A percentile compares a stretch with the other conserved stretches of the same genome.
Conservation (phyloP, 768 basidiomycete genomes). For the Pleurotus sapidus region DNA sequence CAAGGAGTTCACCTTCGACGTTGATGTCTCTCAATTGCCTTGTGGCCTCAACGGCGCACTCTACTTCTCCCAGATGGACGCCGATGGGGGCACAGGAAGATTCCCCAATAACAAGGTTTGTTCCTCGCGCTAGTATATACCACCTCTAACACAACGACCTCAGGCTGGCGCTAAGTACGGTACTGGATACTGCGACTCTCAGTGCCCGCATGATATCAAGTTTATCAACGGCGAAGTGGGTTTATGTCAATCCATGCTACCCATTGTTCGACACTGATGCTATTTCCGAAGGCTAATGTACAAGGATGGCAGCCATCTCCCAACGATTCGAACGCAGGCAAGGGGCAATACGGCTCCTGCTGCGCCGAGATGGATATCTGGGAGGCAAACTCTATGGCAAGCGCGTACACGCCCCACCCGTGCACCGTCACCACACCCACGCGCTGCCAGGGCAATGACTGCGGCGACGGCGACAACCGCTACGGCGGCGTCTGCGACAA, state of each 20-base stretch:
- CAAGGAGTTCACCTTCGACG: constrained; percentile 46
- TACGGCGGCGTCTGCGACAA: constrained; percentile 37
- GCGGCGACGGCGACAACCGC: constrained; percentile 22
- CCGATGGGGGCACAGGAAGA: constrained; percentile 36
- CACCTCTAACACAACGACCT: neutral
- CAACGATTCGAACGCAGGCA: constrained; percentile 33
- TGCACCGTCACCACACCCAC: constrained; percentile 33
- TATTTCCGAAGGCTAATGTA: constrained; percentile 29
- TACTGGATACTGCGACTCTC: constrained; percentile 22
- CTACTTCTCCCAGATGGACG: constrained; percentile 44
- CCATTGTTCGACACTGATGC: neutral
- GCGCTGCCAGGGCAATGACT: constrained; percentile 30
- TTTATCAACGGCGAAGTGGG: constrained; percentile 45
- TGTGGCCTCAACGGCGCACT: constrained; percentile 52
- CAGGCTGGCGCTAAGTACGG: constrained; percentile 35
- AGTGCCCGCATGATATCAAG: constrained; percentile 46
- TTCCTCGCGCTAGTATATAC: neutral
- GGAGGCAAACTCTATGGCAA: constrained; percentile 34
- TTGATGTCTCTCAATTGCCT: constrained; percentile 41
- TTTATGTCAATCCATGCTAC: constrained; percentile 17
- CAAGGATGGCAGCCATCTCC: constrained; percentile 29
- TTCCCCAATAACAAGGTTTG: constrained; percentile 35
- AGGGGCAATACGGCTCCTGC: constrained; percentile 32
- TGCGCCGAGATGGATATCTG: constrained; percentile 40
- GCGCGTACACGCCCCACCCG: constrained; percentile 39